Evolutionary conservation across 106 monocot genomes (phyloP).

Genomic region (Apostasia shenzhenica): DNA sequence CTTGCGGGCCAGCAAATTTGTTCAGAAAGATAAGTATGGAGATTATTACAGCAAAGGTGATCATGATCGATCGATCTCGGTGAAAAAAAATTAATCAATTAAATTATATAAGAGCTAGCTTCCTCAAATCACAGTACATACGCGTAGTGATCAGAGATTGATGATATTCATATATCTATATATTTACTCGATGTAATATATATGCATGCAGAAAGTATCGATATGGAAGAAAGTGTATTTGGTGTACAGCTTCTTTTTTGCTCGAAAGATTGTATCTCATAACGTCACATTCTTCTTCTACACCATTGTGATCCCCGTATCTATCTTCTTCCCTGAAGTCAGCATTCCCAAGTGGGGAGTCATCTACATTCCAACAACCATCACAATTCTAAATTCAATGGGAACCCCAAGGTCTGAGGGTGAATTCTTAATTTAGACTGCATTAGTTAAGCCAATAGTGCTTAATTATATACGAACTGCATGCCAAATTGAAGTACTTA

Average conservation of each 20-base stretch:
- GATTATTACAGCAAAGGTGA: conserved; percentile 12
- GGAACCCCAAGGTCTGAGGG: conserved; percentile 45
- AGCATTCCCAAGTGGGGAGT: conserved; percentile 54
- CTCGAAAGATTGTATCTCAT: conserved; percentile 53
- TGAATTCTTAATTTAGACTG: too few species aligned
- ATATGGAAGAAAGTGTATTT: conserved; percentile 62
- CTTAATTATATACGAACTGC: too few species aligned
- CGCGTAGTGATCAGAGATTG: too few species aligned
- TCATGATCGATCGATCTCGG: too few species aligned
- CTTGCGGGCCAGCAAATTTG: conserved; percentile 18
- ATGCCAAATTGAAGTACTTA: too few species aligned
- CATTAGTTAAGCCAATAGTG: too few species aligned
- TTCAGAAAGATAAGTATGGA: conserved; percentile 10
- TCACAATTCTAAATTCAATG: conserved; percentile 63
- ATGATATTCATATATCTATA: too few species aligned
- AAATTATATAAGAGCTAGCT: too few species aligned
- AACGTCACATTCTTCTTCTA: conserved; percentile 73
- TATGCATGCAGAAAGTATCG: conserved; percentile 38
- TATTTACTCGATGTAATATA: too few species aligned
- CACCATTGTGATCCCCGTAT: conserved; percentile 53
- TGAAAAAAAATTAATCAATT: too few species aligned
- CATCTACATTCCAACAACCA: conserved; percentile 56
- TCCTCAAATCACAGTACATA: too few species aligned
- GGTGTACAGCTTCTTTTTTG: conserved; percentile 75
- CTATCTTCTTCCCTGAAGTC: conserved; percentile 59